Percentiles rank a stretch among this genome's conserved stretches.
These are phyloP conservation scores for Avena atlantica DNA, from an alignment of 176 grass and related monocot species.

Conservation along the genomic window DNA sequence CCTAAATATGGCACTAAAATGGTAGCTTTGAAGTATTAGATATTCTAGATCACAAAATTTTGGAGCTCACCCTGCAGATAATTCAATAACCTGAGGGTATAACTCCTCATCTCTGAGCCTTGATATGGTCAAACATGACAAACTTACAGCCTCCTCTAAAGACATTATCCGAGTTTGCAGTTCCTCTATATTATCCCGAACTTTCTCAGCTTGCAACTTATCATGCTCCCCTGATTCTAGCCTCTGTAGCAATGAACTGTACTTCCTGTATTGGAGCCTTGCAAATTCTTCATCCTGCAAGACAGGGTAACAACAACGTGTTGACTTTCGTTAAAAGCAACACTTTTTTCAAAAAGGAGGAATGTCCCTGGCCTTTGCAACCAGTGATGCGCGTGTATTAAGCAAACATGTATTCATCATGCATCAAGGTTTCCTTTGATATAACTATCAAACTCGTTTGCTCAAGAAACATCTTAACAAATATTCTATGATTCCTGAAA, in stretches of 20 bases:
- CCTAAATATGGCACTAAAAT: not conserved
- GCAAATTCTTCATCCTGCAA: conserved; percentile 85
- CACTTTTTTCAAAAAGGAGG: no score
- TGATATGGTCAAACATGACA: conserved; percentile 78
- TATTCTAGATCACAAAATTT: conserved; percentile 30
- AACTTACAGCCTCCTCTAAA: conserved; percentile 76
- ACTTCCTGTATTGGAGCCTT: conserved; percentile 75
- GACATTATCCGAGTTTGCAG: conserved; percentile 81
- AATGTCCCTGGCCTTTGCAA: no score
- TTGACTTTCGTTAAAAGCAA: no score
- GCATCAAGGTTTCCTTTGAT: conserved; percentile 9
- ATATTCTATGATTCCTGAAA: conserved; percentile 28
- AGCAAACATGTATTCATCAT: conserved; percentile 25
- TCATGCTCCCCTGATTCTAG: conserved; percentile 86
- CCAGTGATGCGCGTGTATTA: no score
- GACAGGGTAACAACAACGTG: conserved; percentile 26
- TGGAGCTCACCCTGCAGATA: conserved; percentile 77
- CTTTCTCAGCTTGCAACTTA: conserved; percentile 70
- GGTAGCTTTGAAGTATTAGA: conserved; percentile 34
- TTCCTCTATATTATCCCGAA: conserved; percentile 73
- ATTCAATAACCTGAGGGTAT: conserved; percentile 91
- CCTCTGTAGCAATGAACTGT: conserved; percentile 60
- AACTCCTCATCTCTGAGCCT: conserved; percentile 91
- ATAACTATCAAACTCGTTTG: conserved; percentile 3
- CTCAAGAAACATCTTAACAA: conserved; percentile 17